Evolutionary conservation across 257 asterid genomes (phyloP).

Genomic region (Ehretia macrophylla): DNA sequence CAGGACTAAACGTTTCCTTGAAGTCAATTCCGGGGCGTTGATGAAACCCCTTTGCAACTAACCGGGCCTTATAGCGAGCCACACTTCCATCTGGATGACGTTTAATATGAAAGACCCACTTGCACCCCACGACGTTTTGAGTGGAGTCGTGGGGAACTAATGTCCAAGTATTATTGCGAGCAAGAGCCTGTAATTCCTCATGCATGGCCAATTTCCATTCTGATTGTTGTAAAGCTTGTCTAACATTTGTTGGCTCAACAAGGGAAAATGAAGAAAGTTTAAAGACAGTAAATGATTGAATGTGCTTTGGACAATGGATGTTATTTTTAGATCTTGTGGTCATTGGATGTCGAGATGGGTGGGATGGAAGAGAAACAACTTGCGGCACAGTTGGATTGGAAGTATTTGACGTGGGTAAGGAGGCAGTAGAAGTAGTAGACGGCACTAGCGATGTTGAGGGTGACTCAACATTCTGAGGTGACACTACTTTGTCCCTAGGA

Average conservation of each 20-base stretch:
- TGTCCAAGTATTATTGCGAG: too few species aligned
- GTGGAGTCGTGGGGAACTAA: too few species aligned
- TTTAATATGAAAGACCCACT: too few species aligned
- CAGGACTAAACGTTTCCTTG: not conserved
- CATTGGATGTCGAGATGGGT: not conserved
- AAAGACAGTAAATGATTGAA: too few species aligned
- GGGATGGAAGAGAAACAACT: not conserved
- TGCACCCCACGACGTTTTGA: too few species aligned
- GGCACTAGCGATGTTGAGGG: not conserved
- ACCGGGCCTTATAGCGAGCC: not conserved
- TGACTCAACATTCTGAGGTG: not conserved
- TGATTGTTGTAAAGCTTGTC: too few species aligned
- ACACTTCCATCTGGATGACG: too few species aligned
- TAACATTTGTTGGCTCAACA: too few species aligned
- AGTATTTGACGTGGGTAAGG: not conserved
- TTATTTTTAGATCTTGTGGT: not conserved
- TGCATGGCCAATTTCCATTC: too few species aligned
- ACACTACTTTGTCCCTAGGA: too few species aligned
- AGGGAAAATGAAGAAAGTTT: too few species aligned
- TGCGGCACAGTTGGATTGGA: not conserved
- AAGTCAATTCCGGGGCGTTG: not conserved
- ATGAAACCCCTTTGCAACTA: not conserved
- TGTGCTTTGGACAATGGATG: not conserved
- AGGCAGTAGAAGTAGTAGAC: not conserved
- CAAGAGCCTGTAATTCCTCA: too few species aligned